phyloP scores from a whole-genome alignment of 1,284 basidiomycete genomes.

The Limonomyces culmigenus region DNA sequence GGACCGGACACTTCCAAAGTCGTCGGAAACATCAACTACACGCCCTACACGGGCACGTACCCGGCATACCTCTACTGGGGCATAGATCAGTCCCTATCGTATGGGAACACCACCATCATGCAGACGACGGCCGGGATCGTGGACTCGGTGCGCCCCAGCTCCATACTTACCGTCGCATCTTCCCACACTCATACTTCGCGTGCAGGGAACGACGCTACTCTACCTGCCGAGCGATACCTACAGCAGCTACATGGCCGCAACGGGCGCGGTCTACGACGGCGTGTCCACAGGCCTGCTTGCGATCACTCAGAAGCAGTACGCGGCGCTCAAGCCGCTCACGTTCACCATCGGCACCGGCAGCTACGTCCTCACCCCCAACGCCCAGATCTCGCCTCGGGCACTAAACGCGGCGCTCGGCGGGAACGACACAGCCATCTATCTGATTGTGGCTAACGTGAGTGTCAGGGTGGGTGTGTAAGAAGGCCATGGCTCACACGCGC shows the following conservation, averaged over 20 bases:
- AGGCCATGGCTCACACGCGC: too few species aligned
- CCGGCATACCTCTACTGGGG: slow-evolving; percentile 44
- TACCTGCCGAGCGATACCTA: slow-evolving; percentile 22
- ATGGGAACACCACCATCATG: slow-evolving; percentile 26
- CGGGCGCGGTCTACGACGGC: slow-evolving; percentile 18
- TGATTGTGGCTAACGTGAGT: slow-evolving; percentile 1
- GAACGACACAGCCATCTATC: too few species aligned
- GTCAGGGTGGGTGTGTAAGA: too few species aligned
- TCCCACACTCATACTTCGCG: not conserved
- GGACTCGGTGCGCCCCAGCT: slow-evolving; percentile 23
- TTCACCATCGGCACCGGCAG: slow-evolving; percentile 9
- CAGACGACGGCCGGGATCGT: slow-evolving; percentile 37
- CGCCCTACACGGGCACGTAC: slow-evolving; percentile 26
- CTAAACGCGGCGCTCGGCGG: too few species aligned
- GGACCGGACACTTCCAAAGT: slow-evolving; percentile 29
- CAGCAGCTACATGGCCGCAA: slow-evolving; percentile 16
- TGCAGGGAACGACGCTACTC: slow-evolving; percentile 19
- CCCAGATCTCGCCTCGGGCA: slow-evolving; percentile 7
- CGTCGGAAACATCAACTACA: slow-evolving; percentile 25
- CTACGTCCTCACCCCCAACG: slow-evolving; percentile 8
- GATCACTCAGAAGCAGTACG: slow-evolving; percentile 4
- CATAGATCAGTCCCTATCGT: slow-evolving; percentile 39
- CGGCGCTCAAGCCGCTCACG: slow-evolving; percentile 7
- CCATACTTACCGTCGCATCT: too few species aligned
- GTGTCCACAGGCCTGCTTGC: slow-evolving; percentile 7